A percentile compares a stretch with the other conserved stretches of the same genome.
phyloP scores from a whole-genome alignment of 108 stramenopile genomes.

The Cyclotella sp. region DNA sequence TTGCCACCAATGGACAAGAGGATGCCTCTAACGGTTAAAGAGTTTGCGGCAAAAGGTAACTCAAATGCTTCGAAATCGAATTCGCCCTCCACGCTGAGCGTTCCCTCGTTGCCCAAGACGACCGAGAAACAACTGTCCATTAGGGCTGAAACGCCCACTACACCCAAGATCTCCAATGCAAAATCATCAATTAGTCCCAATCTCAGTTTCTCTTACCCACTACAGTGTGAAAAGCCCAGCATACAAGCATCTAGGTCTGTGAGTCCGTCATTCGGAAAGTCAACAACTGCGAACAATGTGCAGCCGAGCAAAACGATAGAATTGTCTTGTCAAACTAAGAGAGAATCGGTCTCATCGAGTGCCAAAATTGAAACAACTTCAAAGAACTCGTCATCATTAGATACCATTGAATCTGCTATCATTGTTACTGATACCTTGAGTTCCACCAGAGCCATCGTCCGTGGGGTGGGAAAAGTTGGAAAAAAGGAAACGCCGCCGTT shows the following conservation, averaged over 20 bases:
- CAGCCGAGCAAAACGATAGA: neutral
- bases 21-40: neutral
- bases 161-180: slow-evolving; percentile 2
- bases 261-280: neutral
- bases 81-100: neutral
- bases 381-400: neutral
- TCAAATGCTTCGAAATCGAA: neutral
- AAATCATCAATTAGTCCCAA: neutral
- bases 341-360: neutral
- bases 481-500: neutral
- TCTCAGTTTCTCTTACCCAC: too few species aligned
- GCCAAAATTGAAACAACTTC: neutral
- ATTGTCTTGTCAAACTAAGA: neutral
- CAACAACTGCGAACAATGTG: neutral
- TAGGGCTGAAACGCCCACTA: neutral
- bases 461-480: neutral
- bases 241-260: neutral
- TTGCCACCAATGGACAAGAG: neutral
- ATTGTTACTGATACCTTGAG: slow-evolving; percentile 1
- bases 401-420: slow-evolving; percentile 1
- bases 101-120: neutral
- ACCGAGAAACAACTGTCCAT: neutral
- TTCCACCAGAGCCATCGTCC: neutral
- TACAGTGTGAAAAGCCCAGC: neutral
- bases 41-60: neutral